Base-by-base conservation (phyloP, 495 filamentous ascomycete species). In the Lasiosphaeris hirsuta region DNA sequence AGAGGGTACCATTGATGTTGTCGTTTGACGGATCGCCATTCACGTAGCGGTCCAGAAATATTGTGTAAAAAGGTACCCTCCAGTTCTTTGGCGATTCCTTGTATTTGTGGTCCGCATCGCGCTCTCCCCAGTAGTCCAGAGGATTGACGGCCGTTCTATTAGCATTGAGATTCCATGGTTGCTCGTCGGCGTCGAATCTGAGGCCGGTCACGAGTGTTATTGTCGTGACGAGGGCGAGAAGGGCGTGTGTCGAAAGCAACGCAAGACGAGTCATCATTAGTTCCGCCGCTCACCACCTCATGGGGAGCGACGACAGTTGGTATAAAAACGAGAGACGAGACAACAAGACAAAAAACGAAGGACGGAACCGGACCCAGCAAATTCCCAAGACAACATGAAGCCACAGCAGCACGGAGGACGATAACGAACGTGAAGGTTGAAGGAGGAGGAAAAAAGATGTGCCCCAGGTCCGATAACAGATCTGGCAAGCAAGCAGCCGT, bases 11-110 rank as follows among this genome's bases (percentile, higher is more conserved):
- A 66, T 90, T 90, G 15, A 78, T 77, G 63, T 90, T 81, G 61
- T 90, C 86, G 68, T 90, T 90, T 0, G 72, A 73, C 0, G 87
- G 86, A 54, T 90, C 83, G 11, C 87, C 87, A 59, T 90, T 88
- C 43, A 87, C 85, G 56, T 82, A 89, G 23, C 86, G 76, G 62
- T 90, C 87, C 1, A 89, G 68, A 56, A 88, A 86, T 30, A 90
- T 59, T 5, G 85, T 86, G 63, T 90, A 90, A 57, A 88, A 81
- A 0, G 87, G 87, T 56, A 90, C 79, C 17, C 87, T 77, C 87
- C 87, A 90, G 60, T 84, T 88, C 0, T 69, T 61, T 0, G 87
- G 87, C 0, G 87, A 89, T 0, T 79, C 76, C 11, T 65, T 63
- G 61, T 82, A 87, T 8, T 58, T 63, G 51, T 53, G 51, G 60